Evolutionary conservation across 2,329 filamentous ascomycete genomes (phyloP).

Genomic region (Talaromyces rugulosus): DNA sequence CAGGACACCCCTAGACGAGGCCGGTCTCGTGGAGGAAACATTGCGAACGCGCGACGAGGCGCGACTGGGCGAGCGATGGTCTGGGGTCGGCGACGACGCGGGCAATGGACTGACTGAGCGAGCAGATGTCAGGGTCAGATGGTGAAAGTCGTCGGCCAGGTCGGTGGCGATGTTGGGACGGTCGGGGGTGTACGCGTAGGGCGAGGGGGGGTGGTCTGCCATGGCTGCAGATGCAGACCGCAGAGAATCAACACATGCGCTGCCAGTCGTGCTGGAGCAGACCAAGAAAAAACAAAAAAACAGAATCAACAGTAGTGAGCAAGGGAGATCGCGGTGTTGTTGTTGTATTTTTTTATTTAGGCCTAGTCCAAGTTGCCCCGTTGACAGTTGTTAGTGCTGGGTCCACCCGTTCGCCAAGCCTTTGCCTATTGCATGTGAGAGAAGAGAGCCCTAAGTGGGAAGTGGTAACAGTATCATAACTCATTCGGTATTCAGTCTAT

Average conservation of each 20-base stretch:
- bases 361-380: background rate
- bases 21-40: slow-evolving; percentile 11
- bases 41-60: slow-evolving; percentile 12
- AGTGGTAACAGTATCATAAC: background rate
- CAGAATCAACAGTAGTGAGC: background rate
- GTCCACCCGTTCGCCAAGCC: background rate
- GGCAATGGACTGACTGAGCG: slow-evolving; percentile 21
- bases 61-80: slow-evolving; percentile 12
- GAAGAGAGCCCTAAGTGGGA: background rate
- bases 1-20: slow-evolving; percentile 14
- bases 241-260: background rate
- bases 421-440: background rate
- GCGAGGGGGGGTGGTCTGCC: slow-evolving; percentile 10
- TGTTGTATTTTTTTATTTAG: background rate
- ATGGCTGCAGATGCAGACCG: slow-evolving; percentile 10
- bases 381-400: background rate
- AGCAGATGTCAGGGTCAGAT: slow-evolving; percentile 23
- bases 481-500: background rate
- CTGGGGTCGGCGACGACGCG: slow-evolving; percentile 20
- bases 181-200: slow-evolving; percentile 5
- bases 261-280: too few relatives aligned
- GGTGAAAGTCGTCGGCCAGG: slow-evolving; percentile 23
- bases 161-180: slow-evolving; percentile 16
- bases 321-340: background rate
- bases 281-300: background rate